Evolutionary conservation across 306 rosid genomes (phyloP), one percentile per base, ranked within the genome.

Genomic region (Prunus padus): DNA sequence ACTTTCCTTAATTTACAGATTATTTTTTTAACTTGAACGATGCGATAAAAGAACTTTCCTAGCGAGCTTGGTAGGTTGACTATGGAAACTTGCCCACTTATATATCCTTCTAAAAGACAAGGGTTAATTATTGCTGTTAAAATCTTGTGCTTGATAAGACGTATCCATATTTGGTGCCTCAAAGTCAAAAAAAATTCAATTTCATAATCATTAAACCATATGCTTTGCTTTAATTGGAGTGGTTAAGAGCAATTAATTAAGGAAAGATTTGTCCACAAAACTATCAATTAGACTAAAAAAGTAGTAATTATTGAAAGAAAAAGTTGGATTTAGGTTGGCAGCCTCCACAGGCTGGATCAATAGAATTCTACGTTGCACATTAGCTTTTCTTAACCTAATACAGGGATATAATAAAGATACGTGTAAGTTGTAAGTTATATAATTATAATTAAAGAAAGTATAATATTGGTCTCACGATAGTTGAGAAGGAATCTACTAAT

Each of bases 251-350:
- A 19, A 11, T 28, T 55, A 57, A 23, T 23, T 30, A 12, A 52
- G 23, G 42, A 15, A 28, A 7, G 66, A 61, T 31, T 70, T 31
- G 61, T 33, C 65, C 33, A 55, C 20, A 37, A 54, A 71, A 60
- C n/a, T 37, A 8, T 54, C 12, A 71, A 5, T 8, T 22, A 20
- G 9, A 37, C 42, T 37, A 5, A 37, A 37, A 37, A 77, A 75
- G 22, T 63, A 9, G 49, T 50, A 77, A 67, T 69, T 55, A n/a
- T 73, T 76, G 31, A 69, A 70, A 52, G 69, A 3, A 77, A 42
- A 75, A 15, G 85, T 75, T 51, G 71, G 62, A 19, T 47, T 33
- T 74, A 31, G 71, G 57, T 74, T 71, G 80, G 50, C 37, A 46
- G 30, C 13, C 19, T 13, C 37, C 61, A 47, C 71, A 28, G 62